Evolutionary conservation across 176 grass and related monocot genomes (phyloP).

Genomic region (Juncus inflexus): DNA sequence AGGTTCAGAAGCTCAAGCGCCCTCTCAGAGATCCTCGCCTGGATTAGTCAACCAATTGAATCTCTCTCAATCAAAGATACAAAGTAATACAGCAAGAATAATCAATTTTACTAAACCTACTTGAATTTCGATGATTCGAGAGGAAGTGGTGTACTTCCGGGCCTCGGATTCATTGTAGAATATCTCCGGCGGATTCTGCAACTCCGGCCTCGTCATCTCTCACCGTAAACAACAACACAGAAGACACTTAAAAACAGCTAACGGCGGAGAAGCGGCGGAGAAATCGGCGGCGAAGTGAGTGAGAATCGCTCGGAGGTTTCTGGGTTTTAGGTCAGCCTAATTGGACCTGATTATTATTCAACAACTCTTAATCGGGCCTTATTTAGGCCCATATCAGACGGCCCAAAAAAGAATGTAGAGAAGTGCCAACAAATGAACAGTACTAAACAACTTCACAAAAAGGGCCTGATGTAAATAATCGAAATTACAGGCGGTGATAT

Average conservation of each 20-base stretch:
- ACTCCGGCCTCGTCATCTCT: conserved; percentile 78
- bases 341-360: not conserved
- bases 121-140: conserved; percentile 97
- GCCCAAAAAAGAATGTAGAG: not conserved
- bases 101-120: conserved; percentile 37
- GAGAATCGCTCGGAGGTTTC: not conserved
- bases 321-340: not conserved
- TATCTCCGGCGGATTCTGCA: conserved; percentile 89
- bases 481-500: too few species aligned
- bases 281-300: not conserved
- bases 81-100: not conserved
- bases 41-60: conserved; percentile 5
- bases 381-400: not conserved
- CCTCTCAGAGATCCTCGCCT: conserved; percentile 93
- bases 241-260: too few species aligned
- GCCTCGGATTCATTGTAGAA: conserved; percentile 95
- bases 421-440: too few species aligned
- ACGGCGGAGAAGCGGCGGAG: not conserved
- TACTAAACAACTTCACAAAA: too few species aligned
- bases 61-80: not conserved
- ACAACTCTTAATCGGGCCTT: not conserved
- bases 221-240: not conserved
- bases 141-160: conserved; percentile 95
- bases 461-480: too few species aligned
- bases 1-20: conserved; percentile 79